phyloP scores from a whole-genome alignment of 1,284 basidiomycete genomes.

The Amylostereum areolatum region DNA sequence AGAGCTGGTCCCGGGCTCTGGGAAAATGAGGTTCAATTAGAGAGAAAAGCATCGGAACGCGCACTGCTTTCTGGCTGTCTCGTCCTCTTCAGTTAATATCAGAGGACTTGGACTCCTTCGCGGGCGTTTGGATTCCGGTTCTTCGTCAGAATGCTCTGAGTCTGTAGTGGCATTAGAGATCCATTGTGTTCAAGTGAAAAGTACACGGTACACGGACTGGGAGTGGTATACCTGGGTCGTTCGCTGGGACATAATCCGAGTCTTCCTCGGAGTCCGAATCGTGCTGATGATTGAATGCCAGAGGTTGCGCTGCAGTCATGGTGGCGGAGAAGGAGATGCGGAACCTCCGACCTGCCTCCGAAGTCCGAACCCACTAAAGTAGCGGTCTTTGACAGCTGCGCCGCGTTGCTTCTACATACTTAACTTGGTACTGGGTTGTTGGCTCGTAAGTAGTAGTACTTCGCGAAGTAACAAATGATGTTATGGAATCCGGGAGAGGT shows the following conservation, averaged over 20 bases:
- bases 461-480: too few species aligned
- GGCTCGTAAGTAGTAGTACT: too few species aligned
- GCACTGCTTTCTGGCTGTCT: slow-evolving; percentile 39
- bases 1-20: slow-evolving; percentile 47
- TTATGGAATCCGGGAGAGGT: too few species aligned
- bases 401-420: too few species aligned
- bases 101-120: slow-evolving; percentile 10
- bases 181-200: background rate
- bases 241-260: slow-evolving; percentile 56
- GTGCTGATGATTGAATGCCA: slow-evolving; percentile 1
- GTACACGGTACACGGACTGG: slow-evolving; percentile 6
- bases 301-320: slow-evolving; percentile 3
- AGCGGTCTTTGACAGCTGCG: too few species aligned
- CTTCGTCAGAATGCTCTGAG: too few species aligned
- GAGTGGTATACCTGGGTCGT: slow-evolving; percentile 34
- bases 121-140: too few species aligned
- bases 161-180: too few species aligned
- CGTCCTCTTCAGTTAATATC: slow-evolving; percentile 23
- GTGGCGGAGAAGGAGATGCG: background rate
- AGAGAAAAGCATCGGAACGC: slow-evolving; percentile 5
- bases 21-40: slow-evolving; percentile 1
- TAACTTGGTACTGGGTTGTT: too few species aligned
- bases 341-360: too few species aligned
- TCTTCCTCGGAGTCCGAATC: slow-evolving; percentile 61
- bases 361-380: too few species aligned